Conservation (phyloP, 2,329 filamentous ascomycete species). For the Ophiostoma sp. region DNA sequence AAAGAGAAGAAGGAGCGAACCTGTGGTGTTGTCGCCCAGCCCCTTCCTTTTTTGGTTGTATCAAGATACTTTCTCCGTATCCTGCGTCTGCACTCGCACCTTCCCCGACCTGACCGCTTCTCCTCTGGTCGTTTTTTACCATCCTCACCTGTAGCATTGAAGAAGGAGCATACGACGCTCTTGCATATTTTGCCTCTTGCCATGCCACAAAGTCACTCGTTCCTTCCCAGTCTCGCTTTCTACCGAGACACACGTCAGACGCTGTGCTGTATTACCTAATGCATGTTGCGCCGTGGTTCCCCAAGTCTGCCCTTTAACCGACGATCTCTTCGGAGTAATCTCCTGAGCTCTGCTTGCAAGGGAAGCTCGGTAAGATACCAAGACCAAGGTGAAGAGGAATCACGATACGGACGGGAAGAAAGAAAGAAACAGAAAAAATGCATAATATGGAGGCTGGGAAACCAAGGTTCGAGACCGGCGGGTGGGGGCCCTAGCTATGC, state of each 20-base stretch:
- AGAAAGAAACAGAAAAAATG: neutral
- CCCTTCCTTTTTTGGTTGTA: conserved; percentile 15
- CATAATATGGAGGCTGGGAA: neutral
- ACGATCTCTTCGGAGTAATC: neutral
- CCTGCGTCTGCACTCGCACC: neutral
- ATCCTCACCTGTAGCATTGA: neutral
- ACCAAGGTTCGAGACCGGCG: conserved; percentile 1
- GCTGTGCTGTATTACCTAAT: neutral
- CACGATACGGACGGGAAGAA: neutral
- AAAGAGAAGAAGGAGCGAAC: neutral
- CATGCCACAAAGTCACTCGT: neutral
- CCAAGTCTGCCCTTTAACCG: neutral
- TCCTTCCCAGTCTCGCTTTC: neutral
- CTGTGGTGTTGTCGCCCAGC: conserved; percentile 1
- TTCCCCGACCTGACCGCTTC: conserved; percentile 1
- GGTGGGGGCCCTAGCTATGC: neutral
- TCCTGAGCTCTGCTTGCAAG: too few species aligned
- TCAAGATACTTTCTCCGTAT: neutral
- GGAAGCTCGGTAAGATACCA: too few species aligned
- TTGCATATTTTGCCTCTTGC: conserved; percentile 9
- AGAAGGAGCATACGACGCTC: conserved; percentile 9
- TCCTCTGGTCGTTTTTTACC: neutral
- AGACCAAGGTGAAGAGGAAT: neutral
- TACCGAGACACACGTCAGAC: neutral
- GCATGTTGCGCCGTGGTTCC: neutral